Base-by-base conservation (phyloP, 2,329 filamentous ascomycete species). In the Botrytis fabae region DNA sequence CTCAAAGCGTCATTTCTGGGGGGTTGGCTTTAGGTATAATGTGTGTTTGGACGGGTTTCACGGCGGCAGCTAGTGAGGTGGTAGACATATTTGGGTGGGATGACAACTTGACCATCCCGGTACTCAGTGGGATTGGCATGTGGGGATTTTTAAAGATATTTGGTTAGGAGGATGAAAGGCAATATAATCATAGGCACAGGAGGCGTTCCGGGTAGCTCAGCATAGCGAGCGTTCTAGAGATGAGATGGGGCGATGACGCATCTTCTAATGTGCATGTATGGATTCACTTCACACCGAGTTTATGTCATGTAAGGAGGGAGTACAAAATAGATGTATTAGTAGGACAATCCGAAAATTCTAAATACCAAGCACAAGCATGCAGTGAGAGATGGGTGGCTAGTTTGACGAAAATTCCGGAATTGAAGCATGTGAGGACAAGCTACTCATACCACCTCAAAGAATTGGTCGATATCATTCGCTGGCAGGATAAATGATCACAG, bases 31-130 rank as follows among this genome's bases (percentile, higher is more conserved):
- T 98, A 51, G 91, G 90, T 6, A 85, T 93, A 73, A 90, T 98
- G 89, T 93, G 94, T 80, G 76, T 97, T 57, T 93, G 93, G 84
- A 95, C 95, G 10, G 96, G 96, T n/a, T 83, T 98, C 61, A 89
- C 95, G 70, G 96, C 94, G 60, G 93, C 94, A 73, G 90, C 91
- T 62, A 98, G 94, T 80, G 96, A 99, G 83, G 92, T 95, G 25
- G 87, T 97, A 63, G 94, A 99, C 83, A 80, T 98, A 0, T 98
- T 94, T 81, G 93, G 94, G 65, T 95, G 94, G 92, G 96, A 99
- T 80, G 96, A 99, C 83, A 99, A 99, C 83, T 85, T 99, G 78
- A 98, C 95, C 68, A 99, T 99, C 82, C 96, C 96, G 2, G 90
- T 97, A 40, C 86, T 99, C 68, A 97, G 94, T 80, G 94, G 95